Conservation (phyloP, 352 stramenopile genomes). For the Pythium aquatile region DNA sequence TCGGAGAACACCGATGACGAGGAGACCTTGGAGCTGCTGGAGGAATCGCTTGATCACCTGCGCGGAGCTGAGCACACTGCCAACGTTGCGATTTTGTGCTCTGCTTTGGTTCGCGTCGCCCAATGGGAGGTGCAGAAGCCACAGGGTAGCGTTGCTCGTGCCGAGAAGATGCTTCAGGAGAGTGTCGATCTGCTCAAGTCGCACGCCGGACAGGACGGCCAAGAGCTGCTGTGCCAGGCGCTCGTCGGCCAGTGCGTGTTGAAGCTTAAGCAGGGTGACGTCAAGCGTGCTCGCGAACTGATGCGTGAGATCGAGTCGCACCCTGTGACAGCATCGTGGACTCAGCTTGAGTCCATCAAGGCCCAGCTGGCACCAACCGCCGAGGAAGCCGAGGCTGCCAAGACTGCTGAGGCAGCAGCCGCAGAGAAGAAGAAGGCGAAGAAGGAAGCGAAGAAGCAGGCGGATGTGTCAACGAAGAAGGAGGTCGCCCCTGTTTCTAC, state of each 20-base stretch:
- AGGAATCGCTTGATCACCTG: slow-evolving; percentile 15
- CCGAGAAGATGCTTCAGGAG: slow-evolving; percentile 20
- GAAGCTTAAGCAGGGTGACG: slow-evolving; percentile 42
- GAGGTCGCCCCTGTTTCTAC: not conserved
- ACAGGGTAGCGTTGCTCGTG: slow-evolving; percentile 1
- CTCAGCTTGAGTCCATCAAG: slow-evolving; percentile 44
- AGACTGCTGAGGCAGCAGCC: slow-evolving; percentile 7
- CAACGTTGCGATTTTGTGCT: slow-evolving; percentile 12
- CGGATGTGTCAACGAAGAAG: not conserved
- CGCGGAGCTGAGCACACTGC: slow-evolving; percentile 5
- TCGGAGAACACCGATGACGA: slow-evolving; percentile 5
- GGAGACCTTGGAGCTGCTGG: slow-evolving; percentile 14
- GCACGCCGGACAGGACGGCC: slow-evolving; percentile 8
- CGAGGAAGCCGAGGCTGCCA: not conserved
- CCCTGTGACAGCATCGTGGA: slow-evolving; percentile 27
- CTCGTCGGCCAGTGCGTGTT: slow-evolving; percentile 61
- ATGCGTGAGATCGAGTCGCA: slow-evolving; percentile 49
- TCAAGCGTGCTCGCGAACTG: slow-evolving; percentile 29
- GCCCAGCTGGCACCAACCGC: slow-evolving; percentile 31
- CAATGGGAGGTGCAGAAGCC: slow-evolving; percentile 23
- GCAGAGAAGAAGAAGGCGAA: slow-evolving; percentile 8
- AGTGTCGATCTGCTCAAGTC: slow-evolving; percentile 11
- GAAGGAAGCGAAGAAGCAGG: slow-evolving; percentile 3
- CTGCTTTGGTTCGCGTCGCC: slow-evolving; percentile 16
- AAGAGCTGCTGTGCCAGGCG: slow-evolving; percentile 39